Evolutionary conservation across 768 basidiomycete genomes (phyloP), one percentile per base, ranked within the genome.

Genomic region (Royoungia palumana): DNA sequence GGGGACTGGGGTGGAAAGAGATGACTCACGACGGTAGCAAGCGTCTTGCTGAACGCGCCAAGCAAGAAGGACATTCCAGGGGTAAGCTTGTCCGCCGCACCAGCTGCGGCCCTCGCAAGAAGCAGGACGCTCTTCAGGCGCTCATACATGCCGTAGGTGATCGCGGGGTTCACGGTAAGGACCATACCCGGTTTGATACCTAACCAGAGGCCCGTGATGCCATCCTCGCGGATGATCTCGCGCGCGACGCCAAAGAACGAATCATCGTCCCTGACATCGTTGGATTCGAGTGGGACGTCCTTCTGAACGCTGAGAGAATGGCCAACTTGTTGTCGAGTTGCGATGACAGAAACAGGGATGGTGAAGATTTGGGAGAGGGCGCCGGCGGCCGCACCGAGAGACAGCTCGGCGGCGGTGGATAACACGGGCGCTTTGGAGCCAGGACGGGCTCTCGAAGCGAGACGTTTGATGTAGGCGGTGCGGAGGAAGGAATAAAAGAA

Each of bases 281-380:
- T 11, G 44, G 19, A 49, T 53, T 24, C 35, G 6, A 20, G 12
- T 3, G 24, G 13, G 20, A 22, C n/a, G 1, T 10, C 35, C 14
- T 51, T n/a, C n/a, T n/a, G n/a, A n/a, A n/a, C 42, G 35, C 7
- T 9, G 16, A 19, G 55, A 0, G 74, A 67, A 13, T 74, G 75
- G 36, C 89, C 88, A 42, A 98, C 80, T 70, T 99, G 96, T 68
- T 99, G 96, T 13, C 96, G 82, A 5, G 95, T 98, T 14, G 96
- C 96, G 61, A 99, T 96, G 43, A 98, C 95, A 7, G 92, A 82
- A 13, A 98, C 95, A 10, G 96, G 96, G 57, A 98, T 96, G 19
- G 96, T 99, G 72, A 98, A 98, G 48, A 98, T 86, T 67, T 98
- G 96, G 5, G 94, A 94, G 16, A 98, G 80, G 0, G 85, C 95